Percentiles rank a stretch among this genome's conserved stretches.
Conservation (phyloP, 768 basidiomycete species). For the Mycena amicta region DNA sequence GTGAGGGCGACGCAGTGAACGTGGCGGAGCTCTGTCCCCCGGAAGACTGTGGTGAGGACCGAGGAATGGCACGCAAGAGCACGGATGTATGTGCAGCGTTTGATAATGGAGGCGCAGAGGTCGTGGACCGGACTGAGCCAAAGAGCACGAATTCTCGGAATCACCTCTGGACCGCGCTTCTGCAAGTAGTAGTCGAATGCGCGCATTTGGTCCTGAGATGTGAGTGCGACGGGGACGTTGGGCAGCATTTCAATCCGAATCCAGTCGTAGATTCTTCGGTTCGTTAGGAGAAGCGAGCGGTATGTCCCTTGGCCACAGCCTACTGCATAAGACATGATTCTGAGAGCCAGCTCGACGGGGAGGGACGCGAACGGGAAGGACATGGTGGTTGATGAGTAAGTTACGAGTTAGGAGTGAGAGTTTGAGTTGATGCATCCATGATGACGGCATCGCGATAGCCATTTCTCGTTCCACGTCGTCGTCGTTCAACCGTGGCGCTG, state of each 20-base stretch:
- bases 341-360: constrained; percentile 15
- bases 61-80: constrained; percentile 16
- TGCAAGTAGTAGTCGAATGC: constrained; percentile 7
- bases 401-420: too few species aligned
- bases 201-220: background rate
- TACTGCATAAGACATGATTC: constrained; percentile 10
- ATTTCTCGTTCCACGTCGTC: background rate
- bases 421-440: too few species aligned
- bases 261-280: constrained; percentile 2
- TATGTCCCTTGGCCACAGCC: constrained; percentile 14
- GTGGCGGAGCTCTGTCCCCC: constrained; percentile 1
- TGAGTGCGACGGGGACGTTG: constrained; percentile 7
- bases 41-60: constrained; percentile 2
- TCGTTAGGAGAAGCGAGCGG: constrained; percentile 14
- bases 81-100: constrained; percentile 16
- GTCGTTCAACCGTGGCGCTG: constrained; percentile 15
- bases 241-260: constrained; percentile 12
- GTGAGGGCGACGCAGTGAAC: constrained; percentile 15
- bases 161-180: constrained; percentile 4
- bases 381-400: background rate
- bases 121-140: constrained; percentile 10
- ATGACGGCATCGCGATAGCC: too few species aligned
- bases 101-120: constrained; percentile 10
- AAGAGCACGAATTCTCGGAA: constrained; percentile 10
- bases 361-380: constrained; percentile 10